These are phyloP conservation scores for Tetracladium marchalianum DNA, from an alignment of 495 filamentous ascomycete genomes.

Conservation along the genomic window DNA sequence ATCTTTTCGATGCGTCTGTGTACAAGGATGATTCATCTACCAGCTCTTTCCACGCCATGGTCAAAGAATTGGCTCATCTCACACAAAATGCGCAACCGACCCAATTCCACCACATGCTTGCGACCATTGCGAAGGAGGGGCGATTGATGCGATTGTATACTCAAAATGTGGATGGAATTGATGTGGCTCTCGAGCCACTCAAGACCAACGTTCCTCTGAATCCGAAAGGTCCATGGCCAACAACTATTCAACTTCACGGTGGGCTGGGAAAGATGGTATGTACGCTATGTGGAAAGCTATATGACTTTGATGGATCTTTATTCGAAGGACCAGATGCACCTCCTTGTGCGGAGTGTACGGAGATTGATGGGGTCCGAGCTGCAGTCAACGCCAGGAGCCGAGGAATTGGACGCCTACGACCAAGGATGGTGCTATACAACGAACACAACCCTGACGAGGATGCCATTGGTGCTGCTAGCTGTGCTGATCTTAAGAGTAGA, in stretches of 20 bases:
- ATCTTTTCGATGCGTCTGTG: conserved; percentile 94
- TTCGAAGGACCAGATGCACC: conserved; percentile 82
- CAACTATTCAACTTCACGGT: conserved; percentile 88
- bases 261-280: conserved; percentile 94
- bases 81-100: conserved; percentile 71
- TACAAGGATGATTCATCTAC: conserved; percentile 86
- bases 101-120: conserved; percentile 86
- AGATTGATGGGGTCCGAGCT: conserved; percentile 64
- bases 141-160: conserved; percentile 88
- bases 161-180: conserved; percentile 93
- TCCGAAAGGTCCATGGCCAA: conserved; percentile 82
- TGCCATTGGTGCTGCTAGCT: conserved; percentile 84
- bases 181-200: conserved; percentile 74
- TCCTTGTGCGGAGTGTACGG: conserved; percentile 65
- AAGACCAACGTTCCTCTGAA: conserved; percentile 55
- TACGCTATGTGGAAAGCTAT: conserved; percentile 69
- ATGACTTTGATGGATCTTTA: conserved; percentile 62
- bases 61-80: conserved; percentile 71
- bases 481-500: conserved; percentile 68
- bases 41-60: conserved; percentile 88
- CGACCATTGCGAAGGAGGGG: conserved; percentile 78
- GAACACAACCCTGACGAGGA: conserved; percentile 94
- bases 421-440: conserved; percentile 94
- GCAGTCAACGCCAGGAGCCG: conserved; percentile 86
- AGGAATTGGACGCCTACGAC: conserved; percentile 81